These are phyloP conservation scores for Microbotryomycetes sp. DNA, from an alignment of 1,284 basidiomycete species.

Conservation along the genomic window DNA sequence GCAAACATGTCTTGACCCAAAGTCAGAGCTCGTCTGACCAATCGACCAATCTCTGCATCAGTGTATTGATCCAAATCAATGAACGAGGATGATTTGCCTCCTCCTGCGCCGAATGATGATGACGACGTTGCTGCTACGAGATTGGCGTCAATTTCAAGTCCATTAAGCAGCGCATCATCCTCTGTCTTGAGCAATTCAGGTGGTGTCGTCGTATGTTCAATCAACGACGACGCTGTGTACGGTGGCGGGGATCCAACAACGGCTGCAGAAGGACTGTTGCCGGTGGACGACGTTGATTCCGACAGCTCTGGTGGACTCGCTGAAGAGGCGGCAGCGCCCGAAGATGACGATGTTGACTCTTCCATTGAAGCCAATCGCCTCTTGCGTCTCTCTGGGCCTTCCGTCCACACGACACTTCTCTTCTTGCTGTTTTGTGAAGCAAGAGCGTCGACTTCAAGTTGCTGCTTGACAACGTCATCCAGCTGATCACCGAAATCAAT, in stretches of 20 bases:
- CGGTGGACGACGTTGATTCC: not conserved
- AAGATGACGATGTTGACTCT: not conserved
- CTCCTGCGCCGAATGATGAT: too few relatives aligned
- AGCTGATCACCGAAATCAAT: not conserved
- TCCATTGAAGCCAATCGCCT: not conserved
- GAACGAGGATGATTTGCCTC: not conserved
- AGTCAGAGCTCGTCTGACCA: not conserved
- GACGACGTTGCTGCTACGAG: too few relatives aligned
- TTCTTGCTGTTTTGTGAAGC: not conserved
- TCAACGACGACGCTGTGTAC: not conserved
- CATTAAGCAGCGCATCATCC: too few relatives aligned
- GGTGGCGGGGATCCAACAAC: not conserved
- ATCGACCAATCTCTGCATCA: not conserved
- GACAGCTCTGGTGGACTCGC: not conserved
- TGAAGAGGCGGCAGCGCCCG: too few relatives aligned
- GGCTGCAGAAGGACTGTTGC: not conserved
- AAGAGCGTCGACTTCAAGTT: not conserved
- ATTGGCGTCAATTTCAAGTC: too few relatives aligned
- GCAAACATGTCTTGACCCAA: not conserved
- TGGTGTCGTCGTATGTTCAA: not conserved
- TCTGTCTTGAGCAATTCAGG: too few relatives aligned
- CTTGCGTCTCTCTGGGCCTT: not conserved
- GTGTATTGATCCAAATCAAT: not conserved
- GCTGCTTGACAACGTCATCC: not conserved
- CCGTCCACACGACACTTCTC: not conserved